A percentile compares a stretch with the other conserved stretches of the same genome.
These are phyloP conservation scores for Lasiosphaeria hispida DNA, from an alignment of 495 filamentous ascomycete genomes.

Conservation along the genomic window DNA sequence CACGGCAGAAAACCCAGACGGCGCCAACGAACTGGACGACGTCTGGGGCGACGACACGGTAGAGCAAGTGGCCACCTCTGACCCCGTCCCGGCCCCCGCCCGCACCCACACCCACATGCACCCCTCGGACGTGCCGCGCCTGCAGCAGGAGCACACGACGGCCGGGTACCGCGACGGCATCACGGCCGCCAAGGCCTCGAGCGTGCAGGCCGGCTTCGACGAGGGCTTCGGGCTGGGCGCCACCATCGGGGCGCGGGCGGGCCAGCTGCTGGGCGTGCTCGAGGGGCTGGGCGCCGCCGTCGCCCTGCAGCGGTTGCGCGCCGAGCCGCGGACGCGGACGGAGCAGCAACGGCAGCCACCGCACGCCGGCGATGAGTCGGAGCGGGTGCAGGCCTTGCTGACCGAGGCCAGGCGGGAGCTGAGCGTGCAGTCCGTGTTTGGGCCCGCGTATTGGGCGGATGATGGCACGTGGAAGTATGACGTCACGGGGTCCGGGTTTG, in stretches of 20 bases:
- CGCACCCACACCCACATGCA: slow-evolving; percentile 27
- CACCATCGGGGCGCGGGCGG: slow-evolving; percentile 67
- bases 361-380: slow-evolving; percentile 13
- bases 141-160: slow-evolving; percentile 71
- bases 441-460: slow-evolving; percentile 53
- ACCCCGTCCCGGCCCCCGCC: neutral
- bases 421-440: slow-evolving; percentile 61
- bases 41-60: slow-evolving; percentile 25
- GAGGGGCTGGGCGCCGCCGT: slow-evolving; percentile 58
- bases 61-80: neutral
- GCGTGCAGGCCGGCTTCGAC: slow-evolving; percentile 83
- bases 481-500: slow-evolving; percentile 32
- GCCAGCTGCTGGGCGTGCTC: slow-evolving; percentile 66
- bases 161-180: slow-evolving; percentile 92
- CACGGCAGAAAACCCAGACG: neutral
- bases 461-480: slow-evolving; percentile 64
- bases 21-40: slow-evolving; percentile 22
- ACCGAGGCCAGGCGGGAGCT: slow-evolving; percentile 59
- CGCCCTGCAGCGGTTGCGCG: neutral
- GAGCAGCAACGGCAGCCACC: neutral
- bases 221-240: slow-evolving; percentile 81
- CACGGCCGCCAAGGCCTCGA: slow-evolving; percentile 61
- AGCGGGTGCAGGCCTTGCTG: slow-evolving; percentile 39
- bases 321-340: too few relatives aligned
- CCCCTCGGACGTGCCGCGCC: slow-evolving; percentile 69